Evolutionary conservation across 345 rosid species (phyloP).

Genomic region (Syzygium aromaticum): DNA sequence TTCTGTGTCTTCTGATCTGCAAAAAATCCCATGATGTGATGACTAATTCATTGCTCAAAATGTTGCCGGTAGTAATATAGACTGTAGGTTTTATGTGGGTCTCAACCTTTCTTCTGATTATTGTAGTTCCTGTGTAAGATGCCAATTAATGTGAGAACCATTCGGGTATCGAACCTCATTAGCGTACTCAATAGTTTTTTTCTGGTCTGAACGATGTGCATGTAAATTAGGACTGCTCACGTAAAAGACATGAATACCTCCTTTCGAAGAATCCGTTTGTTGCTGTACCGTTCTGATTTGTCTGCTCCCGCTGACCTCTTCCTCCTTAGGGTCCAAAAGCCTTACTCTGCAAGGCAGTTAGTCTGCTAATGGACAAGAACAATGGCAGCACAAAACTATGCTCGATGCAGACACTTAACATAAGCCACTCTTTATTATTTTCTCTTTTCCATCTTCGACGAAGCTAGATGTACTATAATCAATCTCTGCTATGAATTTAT

Average conservation of each 20-base stretch:
- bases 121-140: neutral
- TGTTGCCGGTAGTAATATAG: neutral
- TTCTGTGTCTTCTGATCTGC: slow-evolving; percentile 23
- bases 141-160: neutral
- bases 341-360: neutral
- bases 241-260: neutral
- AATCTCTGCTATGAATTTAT: neutral
- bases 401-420: neutral
- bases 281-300: neutral
- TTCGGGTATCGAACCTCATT: neutral
- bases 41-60: neutral
- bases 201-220: neutral
- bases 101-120: neutral
- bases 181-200: neutral
- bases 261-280: neutral
- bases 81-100: neutral
- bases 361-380: neutral
- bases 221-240: neutral
- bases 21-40: neutral
- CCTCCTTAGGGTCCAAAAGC: neutral
- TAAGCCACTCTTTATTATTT: neutral
- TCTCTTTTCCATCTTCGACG: neutral
- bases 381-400: neutral
- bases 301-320: neutral
- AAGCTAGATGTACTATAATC: neutral